Evolutionary conservation across 1,139 yeast species (phyloP), one percentile per base, ranked within the genome.

Genomic region (Debaryomyces singareniensis): DNA sequence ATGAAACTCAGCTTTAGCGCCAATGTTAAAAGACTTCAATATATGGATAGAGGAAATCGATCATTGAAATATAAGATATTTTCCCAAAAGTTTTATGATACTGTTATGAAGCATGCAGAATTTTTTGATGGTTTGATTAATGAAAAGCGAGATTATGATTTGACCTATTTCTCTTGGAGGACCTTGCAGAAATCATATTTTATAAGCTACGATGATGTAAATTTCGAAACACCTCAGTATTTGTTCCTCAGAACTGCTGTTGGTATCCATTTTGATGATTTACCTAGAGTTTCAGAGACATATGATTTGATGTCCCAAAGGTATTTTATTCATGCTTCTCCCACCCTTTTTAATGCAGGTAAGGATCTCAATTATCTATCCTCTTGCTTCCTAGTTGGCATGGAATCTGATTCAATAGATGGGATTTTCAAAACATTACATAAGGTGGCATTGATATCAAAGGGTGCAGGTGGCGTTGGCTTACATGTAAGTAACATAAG

Each of bases 381-480:
- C 24, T 85, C 95, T 29, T 86, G 95, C 62, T 85, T 85, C 75
- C 68, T 86, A 39, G 75, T 85, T 38, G 86, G 89, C 33, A 84
- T 84, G 91, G 77, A 79, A 56, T 94, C 84, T 27, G 95, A 85
- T 56, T 83, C 94, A 20, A 85, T 85, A 43, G 95, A 85, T 38
- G 95, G 95, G 38, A 86, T 85, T 41, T 85, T 82, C 52, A 89
- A 82, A 42, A 84, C 95, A 27, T 71, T 85, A 45, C 82, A 84
- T 62, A 80, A 85, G 36, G 78, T 91, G 59, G 95, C 95, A 20
- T 66, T 83, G 51, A 85, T 85, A 39, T 83, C 94, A 41, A 85
- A 85, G 61, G 75, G 87, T 38, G 94, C 95, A 27, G 95, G 95
- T 49, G 95, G 95, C 49, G 80, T 85, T 51, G 95, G 95, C 41